These are phyloP conservation scores for Diophrys appendiculata DNA, from an alignment of 73 alveolate species.

Conservation along the genomic window DNA sequence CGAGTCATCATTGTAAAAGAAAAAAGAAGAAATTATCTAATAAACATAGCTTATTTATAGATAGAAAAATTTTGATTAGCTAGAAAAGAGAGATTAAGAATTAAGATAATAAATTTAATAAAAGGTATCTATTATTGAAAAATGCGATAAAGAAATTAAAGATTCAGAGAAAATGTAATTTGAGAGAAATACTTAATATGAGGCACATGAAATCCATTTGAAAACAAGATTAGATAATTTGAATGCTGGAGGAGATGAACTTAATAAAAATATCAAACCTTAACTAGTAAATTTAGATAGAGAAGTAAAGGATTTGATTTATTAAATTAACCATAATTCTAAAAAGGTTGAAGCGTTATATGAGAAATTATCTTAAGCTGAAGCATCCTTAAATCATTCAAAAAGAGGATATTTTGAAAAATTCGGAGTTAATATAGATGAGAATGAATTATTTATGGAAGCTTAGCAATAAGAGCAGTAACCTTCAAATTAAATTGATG, in stretches of 20 bases:
- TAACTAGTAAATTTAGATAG: conserved; percentile 40
- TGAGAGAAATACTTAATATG: conserved; percentile 43
- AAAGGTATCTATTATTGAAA: conserved; percentile 19
- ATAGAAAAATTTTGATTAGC: conserved; percentile 40
- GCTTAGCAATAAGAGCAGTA: background rate
- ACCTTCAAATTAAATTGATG: conserved; percentile 12
- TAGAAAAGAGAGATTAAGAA: conserved; percentile 17
- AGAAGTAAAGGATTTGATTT: conserved; percentile 46
- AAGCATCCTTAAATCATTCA: conserved; percentile 15
- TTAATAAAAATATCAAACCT: conserved; percentile 45
- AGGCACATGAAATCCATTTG: conserved; percentile 35
- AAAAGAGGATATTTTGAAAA: conserved; percentile 35
- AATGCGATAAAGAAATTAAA: conserved; percentile 17
- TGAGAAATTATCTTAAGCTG: conserved; percentile 19
- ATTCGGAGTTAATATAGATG: conserved; percentile 22
- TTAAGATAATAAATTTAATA: conserved; percentile 14
- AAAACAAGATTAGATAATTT: conserved; percentile 36
- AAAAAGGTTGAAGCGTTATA: conserved; percentile 49
- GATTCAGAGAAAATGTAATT: conserved; percentile 31
- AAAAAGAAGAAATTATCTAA: conserved; percentile 40
- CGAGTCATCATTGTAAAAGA: conserved; percentile 12
- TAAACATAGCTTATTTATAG: conserved; percentile 19
- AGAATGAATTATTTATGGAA: background rate
- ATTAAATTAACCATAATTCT: conserved; percentile 22
- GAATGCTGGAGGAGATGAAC: conserved; percentile 27